A percentile compares a stretch with the other conserved stretches of the same genome.
Evolutionary conservation across 106 monocot genomes (phyloP).

Genomic region (Phalaenopsis aphrodite): DNA sequence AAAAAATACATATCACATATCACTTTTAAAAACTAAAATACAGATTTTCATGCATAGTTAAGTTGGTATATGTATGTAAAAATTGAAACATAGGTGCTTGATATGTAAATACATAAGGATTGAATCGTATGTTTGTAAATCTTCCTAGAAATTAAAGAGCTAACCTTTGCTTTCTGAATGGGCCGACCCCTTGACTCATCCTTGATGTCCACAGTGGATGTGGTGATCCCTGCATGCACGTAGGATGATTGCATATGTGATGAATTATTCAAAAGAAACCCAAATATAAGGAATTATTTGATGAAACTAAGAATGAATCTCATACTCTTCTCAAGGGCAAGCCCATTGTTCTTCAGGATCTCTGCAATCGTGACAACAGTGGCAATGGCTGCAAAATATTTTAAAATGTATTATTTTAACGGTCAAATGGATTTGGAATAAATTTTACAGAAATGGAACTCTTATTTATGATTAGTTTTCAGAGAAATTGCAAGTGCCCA

Average conservation of each 20-base stretch:
- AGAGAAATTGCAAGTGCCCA: too few species aligned
- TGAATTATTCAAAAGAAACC: background rate
- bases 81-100: too few species aligned
- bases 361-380: conserved; percentile 84
- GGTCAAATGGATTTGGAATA: background rate
- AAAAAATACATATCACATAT: too few species aligned
- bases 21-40: too few species aligned
- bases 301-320: conserved; percentile 18
- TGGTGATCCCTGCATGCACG: conserved; percentile 17
- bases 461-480: too few species aligned
- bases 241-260: background rate
- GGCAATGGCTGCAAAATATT: conserved; percentile 56
- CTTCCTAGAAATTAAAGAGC: background rate
- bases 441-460: too few species aligned
- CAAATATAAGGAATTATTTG: background rate
- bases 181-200: conserved; percentile 23
- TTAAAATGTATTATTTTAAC: background rate
- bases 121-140: too few species aligned
- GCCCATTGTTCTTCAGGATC: conserved; percentile 87
- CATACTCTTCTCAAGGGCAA: conserved; percentile 88
- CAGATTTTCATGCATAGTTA: too few species aligned
- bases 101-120: too few species aligned
- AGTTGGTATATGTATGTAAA: too few species aligned
- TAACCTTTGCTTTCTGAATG: conserved; percentile 27
- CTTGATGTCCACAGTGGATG: conserved; percentile 27